Percentiles rank a stretch among this genome's conserved stretches.
These are phyloP conservation scores for Mycena albidolilacea DNA, from an alignment of 768 basidiomycete genomes.

Conservation along the genomic window DNA sequence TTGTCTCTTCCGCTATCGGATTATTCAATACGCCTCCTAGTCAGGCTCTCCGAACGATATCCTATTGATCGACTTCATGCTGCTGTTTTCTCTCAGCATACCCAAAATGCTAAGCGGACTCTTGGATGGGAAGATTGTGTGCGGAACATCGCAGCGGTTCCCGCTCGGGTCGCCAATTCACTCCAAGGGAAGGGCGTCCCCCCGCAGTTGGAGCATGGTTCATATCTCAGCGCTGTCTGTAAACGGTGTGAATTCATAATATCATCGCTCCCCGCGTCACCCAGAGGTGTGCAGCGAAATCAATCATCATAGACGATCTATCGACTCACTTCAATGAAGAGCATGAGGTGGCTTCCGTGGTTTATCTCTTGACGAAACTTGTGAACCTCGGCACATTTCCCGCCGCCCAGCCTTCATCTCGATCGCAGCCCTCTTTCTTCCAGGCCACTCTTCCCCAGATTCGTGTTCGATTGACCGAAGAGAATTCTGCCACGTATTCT, in stretches of 20 bases:
- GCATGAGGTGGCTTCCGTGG: constrained; percentile 55
- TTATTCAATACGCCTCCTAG: constrained; percentile 68
- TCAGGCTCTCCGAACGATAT: constrained; percentile 71
- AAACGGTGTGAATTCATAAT: constrained; percentile 69
- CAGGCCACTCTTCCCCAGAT: constrained; percentile 63
- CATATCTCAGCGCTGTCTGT: constrained; percentile 70
- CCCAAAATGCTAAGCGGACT: constrained; percentile 47
- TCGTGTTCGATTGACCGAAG: constrained; percentile 53
- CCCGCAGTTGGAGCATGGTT: constrained; percentile 64
- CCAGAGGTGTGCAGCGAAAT: constrained; percentile 57
- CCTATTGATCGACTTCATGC: constrained; percentile 77
- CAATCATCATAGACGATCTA: constrained; percentile 9
- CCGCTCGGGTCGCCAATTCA: constrained; percentile 85
- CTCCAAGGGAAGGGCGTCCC: constrained; percentile 64
- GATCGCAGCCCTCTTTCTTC: constrained; percentile 84
- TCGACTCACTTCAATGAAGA: constrained; percentile 48
- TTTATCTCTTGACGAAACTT: constrained; percentile 75
- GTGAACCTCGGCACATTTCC: constrained; percentile 80
- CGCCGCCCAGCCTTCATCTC: constrained; percentile 59
- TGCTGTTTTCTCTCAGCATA: constrained; percentile 57
- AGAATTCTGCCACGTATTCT: constrained; percentile 55
- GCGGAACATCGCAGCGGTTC: constrained; percentile 73
- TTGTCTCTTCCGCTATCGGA: constrained; percentile 63
- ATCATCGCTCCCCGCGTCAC: constrained; percentile 54
- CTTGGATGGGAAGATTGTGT: constrained; percentile 85